phyloP scores from a whole-genome alignment of 2,329 filamentous ascomycete species.

The Pseudogymnoascus sp. region DNA sequence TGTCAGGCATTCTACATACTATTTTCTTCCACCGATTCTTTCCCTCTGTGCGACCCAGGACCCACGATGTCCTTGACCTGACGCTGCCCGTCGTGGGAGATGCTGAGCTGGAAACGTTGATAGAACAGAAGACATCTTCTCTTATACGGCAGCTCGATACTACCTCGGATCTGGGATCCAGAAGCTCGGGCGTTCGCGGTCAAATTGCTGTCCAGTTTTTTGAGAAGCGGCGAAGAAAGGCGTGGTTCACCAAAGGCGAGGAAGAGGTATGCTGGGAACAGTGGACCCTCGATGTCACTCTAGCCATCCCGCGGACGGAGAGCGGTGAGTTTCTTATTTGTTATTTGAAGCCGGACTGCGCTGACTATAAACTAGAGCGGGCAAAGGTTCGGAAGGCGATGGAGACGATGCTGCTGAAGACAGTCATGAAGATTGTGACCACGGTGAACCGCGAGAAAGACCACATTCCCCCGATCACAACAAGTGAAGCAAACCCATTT shows the following conservation, averaged over 20 bases:
- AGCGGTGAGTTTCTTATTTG: slow-evolving; percentile 52
- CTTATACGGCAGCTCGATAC: slow-evolving; percentile 70
- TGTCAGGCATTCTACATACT: slow-evolving; percentile 77
- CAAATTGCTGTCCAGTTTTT: slow-evolving; percentile 88
- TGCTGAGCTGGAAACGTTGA: slow-evolving; percentile 83
- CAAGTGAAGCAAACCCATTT: slow-evolving; percentile 85
- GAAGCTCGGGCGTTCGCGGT: slow-evolving; percentile 57
- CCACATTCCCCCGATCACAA: slow-evolving; percentile 94
- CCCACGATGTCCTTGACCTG: slow-evolving; percentile 83
- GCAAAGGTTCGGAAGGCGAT: slow-evolving; percentile 84
- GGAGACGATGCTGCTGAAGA: slow-evolving; percentile 80
- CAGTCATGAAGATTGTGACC: slow-evolving; percentile 81
- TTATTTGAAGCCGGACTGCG: neutral
- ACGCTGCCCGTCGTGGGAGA: slow-evolving; percentile 85
- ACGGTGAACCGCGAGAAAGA: slow-evolving; percentile 85
- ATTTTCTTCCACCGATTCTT: slow-evolving; percentile 99
- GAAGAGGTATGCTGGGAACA: slow-evolving; percentile 96
- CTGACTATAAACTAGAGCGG: slow-evolving; percentile 50
- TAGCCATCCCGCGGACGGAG: slow-evolving; percentile 82
- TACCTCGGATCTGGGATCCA: slow-evolving; percentile 38
- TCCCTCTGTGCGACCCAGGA: slow-evolving; percentile 71
- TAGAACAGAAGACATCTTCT: slow-evolving; percentile 75
- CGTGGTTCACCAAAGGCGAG: slow-evolving; percentile 69
- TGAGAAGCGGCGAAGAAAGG: slow-evolving; percentile 82
- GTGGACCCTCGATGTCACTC: slow-evolving; percentile 90